Evolutionary conservation across 2,329 filamentous ascomycete genomes (phyloP).

Genomic region (Aureobasidium sp.): DNA sequence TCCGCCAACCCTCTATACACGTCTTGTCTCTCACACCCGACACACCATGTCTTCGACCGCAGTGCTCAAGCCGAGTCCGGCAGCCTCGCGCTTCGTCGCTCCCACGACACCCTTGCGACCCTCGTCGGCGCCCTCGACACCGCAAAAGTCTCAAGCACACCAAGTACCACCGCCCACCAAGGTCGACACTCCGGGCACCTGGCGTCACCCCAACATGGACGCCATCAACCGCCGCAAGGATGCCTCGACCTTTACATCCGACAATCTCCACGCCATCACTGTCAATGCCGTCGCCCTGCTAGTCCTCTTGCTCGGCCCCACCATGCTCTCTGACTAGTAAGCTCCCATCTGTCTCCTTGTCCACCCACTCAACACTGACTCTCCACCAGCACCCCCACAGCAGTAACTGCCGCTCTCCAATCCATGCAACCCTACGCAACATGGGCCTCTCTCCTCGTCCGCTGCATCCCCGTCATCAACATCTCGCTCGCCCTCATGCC

Average conservation of each 20-base stretch:
- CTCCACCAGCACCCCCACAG: constrained; percentile 27
- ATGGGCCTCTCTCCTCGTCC: constrained; percentile 41
- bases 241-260: constrained; percentile 69
- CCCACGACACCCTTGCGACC: constrained; percentile 20
- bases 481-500: constrained; percentile 65
- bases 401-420: constrained; percentile 1
- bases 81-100: constrained; percentile 18
- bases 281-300: constrained; percentile 58
- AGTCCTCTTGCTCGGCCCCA: constrained; percentile 40
- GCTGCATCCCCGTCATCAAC: constrained; percentile 54
- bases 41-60: constrained; percentile 24
- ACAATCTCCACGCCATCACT: constrained; percentile 63
- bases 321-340: constrained; percentile 17
- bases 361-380: not conserved
- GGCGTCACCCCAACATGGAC: constrained; percentile 81
- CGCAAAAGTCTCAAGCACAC: constrained; percentile 6
- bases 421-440: constrained; percentile 30
- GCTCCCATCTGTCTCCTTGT: not conserved
- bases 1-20: not conserved
- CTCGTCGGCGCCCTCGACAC: not conserved
- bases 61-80: constrained; percentile 15
- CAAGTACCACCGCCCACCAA: not conserved
- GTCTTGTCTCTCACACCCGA: not conserved
- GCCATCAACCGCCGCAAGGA: constrained; percentile 80
- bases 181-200: constrained; percentile 54